Conservation (phyloP, 2,329 filamentous ascomycete species). For the Cercospora janseana region DNA sequence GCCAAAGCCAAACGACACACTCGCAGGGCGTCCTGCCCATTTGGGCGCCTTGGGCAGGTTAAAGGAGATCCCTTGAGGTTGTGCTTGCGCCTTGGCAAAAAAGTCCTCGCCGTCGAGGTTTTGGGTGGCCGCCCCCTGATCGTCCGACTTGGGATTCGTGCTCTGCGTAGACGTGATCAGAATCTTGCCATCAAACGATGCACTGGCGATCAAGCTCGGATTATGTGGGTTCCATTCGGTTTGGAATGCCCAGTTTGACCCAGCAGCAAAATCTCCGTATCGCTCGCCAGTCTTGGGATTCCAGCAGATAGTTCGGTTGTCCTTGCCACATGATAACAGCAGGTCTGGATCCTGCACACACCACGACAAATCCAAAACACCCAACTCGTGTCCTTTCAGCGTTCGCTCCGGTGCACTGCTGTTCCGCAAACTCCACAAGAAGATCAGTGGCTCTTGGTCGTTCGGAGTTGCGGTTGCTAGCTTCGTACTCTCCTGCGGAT, state of each 20-base stretch:
- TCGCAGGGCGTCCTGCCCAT: conserved; percentile 82
- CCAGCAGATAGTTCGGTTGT: conserved; percentile 94
- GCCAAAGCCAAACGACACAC: conserved; percentile 91
- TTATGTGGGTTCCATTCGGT: conserved; percentile 93
- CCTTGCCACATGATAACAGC: conserved; percentile 89
- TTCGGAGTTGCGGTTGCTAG: conserved; percentile 88
- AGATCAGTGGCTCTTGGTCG: conserved; percentile 81
- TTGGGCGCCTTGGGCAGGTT: conserved; percentile 80
- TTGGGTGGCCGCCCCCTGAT: conserved; percentile 62
- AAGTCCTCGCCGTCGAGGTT: conserved; percentile 90
- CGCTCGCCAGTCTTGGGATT: conserved; percentile 87
- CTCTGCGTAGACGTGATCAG: conserved; percentile 91
- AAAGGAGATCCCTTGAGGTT: conserved; percentile 88
- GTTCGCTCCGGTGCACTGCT: conserved; percentile 90
- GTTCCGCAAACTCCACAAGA: conserved; percentile 93
- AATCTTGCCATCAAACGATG: conserved; percentile 96
- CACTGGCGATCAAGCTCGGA: conserved; percentile 86
- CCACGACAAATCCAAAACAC: conserved; percentile 92
- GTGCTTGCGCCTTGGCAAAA: conserved; percentile 87
- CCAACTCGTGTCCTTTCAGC: conserved; percentile 88
- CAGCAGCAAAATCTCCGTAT: conserved; percentile 90
- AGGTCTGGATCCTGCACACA: conserved; percentile 87
- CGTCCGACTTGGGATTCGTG: conserved; percentile 70
- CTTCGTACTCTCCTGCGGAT: conserved; percentile 89
- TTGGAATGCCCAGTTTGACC: conserved; percentile 99